Percentiles rank a stretch among this genome's conserved stretches.
Conservation (phyloP, 2,329 filamentous ascomycete species). For the Fusarium odoratissimum region DNA sequence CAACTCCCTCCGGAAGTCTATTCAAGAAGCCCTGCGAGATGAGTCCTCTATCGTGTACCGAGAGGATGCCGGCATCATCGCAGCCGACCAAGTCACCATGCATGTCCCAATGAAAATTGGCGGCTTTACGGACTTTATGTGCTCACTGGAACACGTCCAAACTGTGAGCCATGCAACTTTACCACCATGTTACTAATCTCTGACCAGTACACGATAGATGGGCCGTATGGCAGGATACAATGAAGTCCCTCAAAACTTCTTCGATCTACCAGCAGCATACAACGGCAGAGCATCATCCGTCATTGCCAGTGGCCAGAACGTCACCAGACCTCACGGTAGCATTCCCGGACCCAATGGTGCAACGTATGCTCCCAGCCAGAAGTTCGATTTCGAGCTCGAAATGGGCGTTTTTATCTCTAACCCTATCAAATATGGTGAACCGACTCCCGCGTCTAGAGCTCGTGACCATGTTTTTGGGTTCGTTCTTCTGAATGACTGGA, state of each 20-base stretch:
- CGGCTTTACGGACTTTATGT: neutral
- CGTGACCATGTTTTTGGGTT: neutral
- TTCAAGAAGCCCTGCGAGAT: neutral
- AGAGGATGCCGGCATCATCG: accelerated
- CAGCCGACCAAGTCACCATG: neutral
- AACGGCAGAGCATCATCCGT: neutral
- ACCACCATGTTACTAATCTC: accelerated
- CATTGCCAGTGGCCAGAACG: neutral
- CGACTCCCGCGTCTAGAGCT: neutral
- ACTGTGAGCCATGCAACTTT: neutral
- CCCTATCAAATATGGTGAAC: neutral
- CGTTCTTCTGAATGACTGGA: neutral
- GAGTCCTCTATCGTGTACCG: neutral
- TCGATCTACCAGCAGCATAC: neutral
- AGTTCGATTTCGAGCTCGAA: neutral
- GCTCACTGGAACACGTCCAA: neutral
- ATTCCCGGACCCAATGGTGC: neutral
- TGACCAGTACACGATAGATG: neutral
- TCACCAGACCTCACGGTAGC: neutral
- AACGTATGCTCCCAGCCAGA: neutral
- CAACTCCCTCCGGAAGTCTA: neutral
- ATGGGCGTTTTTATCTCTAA: neutral
- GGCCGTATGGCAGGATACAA: neutral
- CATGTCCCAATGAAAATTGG: neutral
- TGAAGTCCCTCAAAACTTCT: neutral